Percentiles rank a stretch among this genome's conserved stretches.
phyloP scores from a whole-genome alignment of 805 yeast genomes.

The Candida ficus region DNA sequence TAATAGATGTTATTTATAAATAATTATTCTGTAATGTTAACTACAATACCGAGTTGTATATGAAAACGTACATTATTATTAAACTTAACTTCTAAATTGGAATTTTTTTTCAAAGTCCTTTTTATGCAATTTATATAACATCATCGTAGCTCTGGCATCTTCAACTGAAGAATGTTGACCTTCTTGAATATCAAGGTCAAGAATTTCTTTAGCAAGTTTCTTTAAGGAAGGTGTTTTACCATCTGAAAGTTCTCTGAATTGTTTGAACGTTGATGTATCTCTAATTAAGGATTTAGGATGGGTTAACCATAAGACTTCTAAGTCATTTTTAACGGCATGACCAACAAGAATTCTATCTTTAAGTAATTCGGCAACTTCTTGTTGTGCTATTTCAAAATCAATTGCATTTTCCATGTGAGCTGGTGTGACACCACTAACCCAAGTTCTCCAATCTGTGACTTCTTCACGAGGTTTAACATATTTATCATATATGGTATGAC shows the following conservation, averaged over 20 bases:
- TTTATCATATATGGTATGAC: conserved; percentile 63
- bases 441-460: conserved; percentile 89
- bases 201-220: conserved; percentile 51
- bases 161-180: conserved; percentile 85
- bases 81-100: too few relatives aligned
- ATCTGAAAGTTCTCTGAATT: conserved; percentile 52
- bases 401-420: conserved; percentile 64
- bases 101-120: conserved; percentile 49
- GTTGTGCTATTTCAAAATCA: conserved; percentile 61
- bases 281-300: conserved; percentile 62
- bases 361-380: conserved; percentile 45
- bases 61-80: too few relatives aligned
- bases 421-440: conserved; percentile 85
- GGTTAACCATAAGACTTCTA: conserved; percentile 58
- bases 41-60: too few relatives aligned
- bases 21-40: too few relatives aligned
- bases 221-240: conserved; percentile 75
- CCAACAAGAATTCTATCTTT: conserved; percentile 65
- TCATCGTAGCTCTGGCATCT: conserved; percentile 87
- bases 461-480: conserved; percentile 70
- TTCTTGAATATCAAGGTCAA: conserved; percentile 59
- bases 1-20: too few relatives aligned
- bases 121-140: conserved; percentile 59
- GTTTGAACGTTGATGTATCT: conserved; percentile 66
- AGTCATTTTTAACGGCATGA: conserved; percentile 79